Base-by-base conservation (phyloP, 371 early-diverging fungal genomes). In the Lichtheimia ornata region DNA sequence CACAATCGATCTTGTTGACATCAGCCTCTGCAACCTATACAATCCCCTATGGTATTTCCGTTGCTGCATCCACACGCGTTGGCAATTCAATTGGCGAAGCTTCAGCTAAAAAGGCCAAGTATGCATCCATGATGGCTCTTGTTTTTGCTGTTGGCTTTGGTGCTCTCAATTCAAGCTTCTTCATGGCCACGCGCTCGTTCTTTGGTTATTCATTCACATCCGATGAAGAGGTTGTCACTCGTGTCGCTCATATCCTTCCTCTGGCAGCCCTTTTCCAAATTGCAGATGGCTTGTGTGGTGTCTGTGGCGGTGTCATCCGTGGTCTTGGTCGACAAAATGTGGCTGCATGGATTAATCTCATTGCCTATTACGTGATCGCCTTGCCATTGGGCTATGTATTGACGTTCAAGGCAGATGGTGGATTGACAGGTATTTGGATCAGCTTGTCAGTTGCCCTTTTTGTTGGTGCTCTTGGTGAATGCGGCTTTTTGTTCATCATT, bases 201-300 rank as follows among this genome's bases (percentile, higher is more conserved):
- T 83, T 84, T 76, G 89, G 88, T 0, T 72, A 72, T n/a, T 61
- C 91, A 44, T 93, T 91, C 71, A 86, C 86, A 35, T 76, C 83
- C 15, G 93, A 94, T 62, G 63, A 59, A 1, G 79, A 81, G 1
- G 93, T 97, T 4, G 77, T 93, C 41, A 67, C 51, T 6, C 69
- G 87, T 12, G 92, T 94, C 7, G 86, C 90, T 1, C 56, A 58
- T 35, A 80, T 95, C 27, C 70, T 95, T 59, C 95, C 95, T 0
- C 61, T 92, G 4, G 89, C 82, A 27, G 92, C 95, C 0, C 52
- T 91, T 41, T 94, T 91, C 75, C 97, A 97, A 70, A 73, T 94
- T 59, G 72, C 80, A 6, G 93, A 92, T 70, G 86, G 88, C 1
- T 56, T 87, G 12, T 85, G 85, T 18, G 82, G 85, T 57, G 84